Evolutionary conservation across 2,329 filamentous ascomycete genomes (phyloP), one percentile per base, ranked within the genome.

Genomic region (Scytalidium sp.): DNA sequence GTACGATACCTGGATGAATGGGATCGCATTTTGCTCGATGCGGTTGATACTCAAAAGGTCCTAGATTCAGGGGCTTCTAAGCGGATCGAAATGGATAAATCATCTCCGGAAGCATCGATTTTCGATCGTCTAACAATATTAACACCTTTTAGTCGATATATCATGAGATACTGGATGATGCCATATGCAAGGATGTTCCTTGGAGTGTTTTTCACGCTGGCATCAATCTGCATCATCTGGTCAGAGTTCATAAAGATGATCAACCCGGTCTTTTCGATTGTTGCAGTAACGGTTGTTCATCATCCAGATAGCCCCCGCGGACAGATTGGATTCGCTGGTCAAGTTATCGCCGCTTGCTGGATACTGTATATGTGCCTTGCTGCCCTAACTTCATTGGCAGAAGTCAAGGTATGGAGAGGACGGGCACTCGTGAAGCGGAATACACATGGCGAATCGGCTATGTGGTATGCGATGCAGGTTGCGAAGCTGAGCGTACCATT

Each of bases 321-420:
- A 21, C 84, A 88, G 50, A 85, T 97, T 53, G 90, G 90, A 17
- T 91, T 97, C 59, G 87, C 85, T 2, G 90, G 91, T 3, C 94
- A 99, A 66, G 67, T 91, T 41, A 86, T 93, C 44, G 88, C 93
- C 1, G 85, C 90, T 2, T 74, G 83, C 13, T 99, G 94, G 94
- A 85, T 99, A 53, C 77, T 92, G 50, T 99, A 99, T 74, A 99
- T 99, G 94, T 96, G 89, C 67, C 78, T 88, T 13, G 91, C 91
- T 43, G 90, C 94, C 4, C 80, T 97, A 45, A 88, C 84, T 50
- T 92, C 91, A 7, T 85, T 99, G 63, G 90, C 87, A 13, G 90
- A 96, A 64, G 90, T 96, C 60, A 95, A 94, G 63, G 91, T 97
- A n/a, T 99, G 94, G 94, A 88, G 94, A 50, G 94, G 95, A 44